Percentiles rank a stretch among this genome's conserved stretches.
phyloP scores from a whole-genome alignment of 2,329 filamentous ascomycete genomes.

The Alternaria triticimaculans region DNA sequence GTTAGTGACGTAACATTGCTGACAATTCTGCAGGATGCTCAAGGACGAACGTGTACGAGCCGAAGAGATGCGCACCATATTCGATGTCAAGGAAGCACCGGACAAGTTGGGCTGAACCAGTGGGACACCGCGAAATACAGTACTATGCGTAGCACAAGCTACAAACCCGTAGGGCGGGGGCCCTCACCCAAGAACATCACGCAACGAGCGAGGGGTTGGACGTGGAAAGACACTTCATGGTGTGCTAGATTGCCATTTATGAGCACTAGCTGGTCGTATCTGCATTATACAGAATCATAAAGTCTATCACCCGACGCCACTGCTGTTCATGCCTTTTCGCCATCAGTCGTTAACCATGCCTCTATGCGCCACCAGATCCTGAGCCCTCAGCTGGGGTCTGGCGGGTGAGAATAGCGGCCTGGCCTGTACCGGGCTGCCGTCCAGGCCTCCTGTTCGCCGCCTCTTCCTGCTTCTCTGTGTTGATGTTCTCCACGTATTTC shows the following conservation, averaged over 20 bases:
- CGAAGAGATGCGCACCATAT: constrained; percentile 69
- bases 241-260: constrained; percentile 38
- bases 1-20: not conserved
- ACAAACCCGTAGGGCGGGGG: not conserved
- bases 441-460: constrained; percentile 87
- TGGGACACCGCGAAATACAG: not conserved
- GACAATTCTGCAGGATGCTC: constrained; percentile 68
- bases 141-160: constrained; percentile 1
- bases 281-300: constrained; percentile 39
- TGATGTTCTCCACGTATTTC: constrained; percentile 96
- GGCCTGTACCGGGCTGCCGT: constrained; percentile 69
- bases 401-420: constrained; percentile 75
- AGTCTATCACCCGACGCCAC: constrained; percentile 40
- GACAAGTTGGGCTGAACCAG: constrained; percentile 73
- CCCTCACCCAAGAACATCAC: constrained; percentile 9
- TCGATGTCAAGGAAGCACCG: constrained; percentile 76
- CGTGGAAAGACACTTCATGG: not conserved
- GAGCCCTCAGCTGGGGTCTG: constrained; percentile 55
- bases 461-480: constrained; percentile 99
- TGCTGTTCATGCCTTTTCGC: constrained; percentile 36
- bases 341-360: constrained; percentile 26
- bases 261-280: constrained; percentile 32
- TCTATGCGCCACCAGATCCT: constrained; percentile 26
- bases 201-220: constrained; percentile 15
- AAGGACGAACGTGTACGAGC: constrained; percentile 81